These are phyloP conservation scores for Boletus coccyginus DNA, from an alignment of 768 basidiomycete species.

Conservation along the genomic window DNA sequence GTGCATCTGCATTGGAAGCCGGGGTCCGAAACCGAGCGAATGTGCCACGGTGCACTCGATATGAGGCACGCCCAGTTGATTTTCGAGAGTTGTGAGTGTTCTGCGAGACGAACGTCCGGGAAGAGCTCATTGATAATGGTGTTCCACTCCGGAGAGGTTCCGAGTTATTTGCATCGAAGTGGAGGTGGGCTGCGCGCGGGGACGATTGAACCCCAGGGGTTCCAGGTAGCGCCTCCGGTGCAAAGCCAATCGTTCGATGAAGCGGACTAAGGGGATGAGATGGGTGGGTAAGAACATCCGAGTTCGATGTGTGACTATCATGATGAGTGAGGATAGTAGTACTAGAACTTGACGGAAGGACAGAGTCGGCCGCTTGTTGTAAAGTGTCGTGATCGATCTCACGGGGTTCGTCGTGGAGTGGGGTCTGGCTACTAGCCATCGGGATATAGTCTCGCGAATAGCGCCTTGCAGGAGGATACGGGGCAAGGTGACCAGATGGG, in stretches of 20 bases:
- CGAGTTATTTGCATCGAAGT: not conserved
- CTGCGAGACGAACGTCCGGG: constrained; percentile 12
- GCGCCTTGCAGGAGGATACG: constrained; percentile 14
- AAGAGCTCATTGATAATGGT: constrained; percentile 13
- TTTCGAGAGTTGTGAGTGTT: constrained; percentile 11
- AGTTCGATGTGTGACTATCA: not conserved
- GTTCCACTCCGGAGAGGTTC: constrained; percentile 4
- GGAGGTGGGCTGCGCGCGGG: not conserved
- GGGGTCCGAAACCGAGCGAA: constrained; percentile 11
- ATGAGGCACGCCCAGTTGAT: constrained; percentile 23
- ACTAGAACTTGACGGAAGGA: not conserved
- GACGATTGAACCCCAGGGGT: not conserved
- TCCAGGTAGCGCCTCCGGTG: not conserved
- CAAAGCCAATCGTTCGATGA: not conserved
- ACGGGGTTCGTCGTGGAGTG: constrained; percentile 18
- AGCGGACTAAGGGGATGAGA: constrained; percentile 1
- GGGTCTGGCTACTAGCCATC: constrained; percentile 8
- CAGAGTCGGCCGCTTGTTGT: not conserved
- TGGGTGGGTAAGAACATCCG: not conserved
- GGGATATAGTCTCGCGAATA: constrained; percentile 6
- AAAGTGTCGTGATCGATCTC: not conserved
- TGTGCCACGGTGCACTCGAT: constrained; percentile 19
- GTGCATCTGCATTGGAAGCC: not conserved
- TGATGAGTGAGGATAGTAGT: not conserved
- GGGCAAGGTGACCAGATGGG: constrained; percentile 20